Conservation (phyloP, 768 basidiomycete genomes). For the Pulveroboletus sp. region DNA sequence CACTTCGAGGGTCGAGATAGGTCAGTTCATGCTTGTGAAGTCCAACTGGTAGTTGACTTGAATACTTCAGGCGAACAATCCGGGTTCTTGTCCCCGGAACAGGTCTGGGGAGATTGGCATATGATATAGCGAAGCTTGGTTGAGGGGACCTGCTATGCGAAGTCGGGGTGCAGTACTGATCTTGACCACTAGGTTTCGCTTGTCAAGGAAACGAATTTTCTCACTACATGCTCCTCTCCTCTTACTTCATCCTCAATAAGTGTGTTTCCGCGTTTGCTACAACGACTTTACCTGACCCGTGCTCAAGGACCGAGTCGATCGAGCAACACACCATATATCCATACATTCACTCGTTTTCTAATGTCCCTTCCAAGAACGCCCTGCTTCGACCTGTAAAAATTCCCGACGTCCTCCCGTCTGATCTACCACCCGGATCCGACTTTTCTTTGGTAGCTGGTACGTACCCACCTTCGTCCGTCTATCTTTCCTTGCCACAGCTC, state of each 20-base stretch:
- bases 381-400: constrained; percentile 67
- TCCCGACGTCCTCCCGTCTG: constrained; percentile 80
- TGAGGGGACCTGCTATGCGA: constrained; percentile 10
- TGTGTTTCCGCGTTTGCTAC: constrained; percentile 28
- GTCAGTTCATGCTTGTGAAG: constrained; percentile 20
- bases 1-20: constrained; percentile 55
- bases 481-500: not conserved
- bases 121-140: constrained; percentile 83
- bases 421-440: constrained; percentile 55
- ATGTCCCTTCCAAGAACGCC: constrained; percentile 52
- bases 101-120: constrained; percentile 83
- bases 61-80: constrained; percentile 40
- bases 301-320: constrained; percentile 54
- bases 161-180: not conserved
- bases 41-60: not conserved
- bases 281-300: not conserved
- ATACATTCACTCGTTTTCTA: constrained; percentile 91
- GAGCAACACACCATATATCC: constrained; percentile 77
- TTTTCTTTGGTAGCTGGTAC: constrained; percentile 86
- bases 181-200: constrained; percentile 57
- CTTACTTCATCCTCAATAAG: constrained; percentile 86
- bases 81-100: constrained; percentile 87
- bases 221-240: constrained; percentile 89
- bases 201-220: constrained; percentile 97
- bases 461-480: constrained; percentile 5